Base-by-base conservation (phyloP, 371 early-diverging fungal genomes). In the Paraphysoderma sedebokerense region DNA sequence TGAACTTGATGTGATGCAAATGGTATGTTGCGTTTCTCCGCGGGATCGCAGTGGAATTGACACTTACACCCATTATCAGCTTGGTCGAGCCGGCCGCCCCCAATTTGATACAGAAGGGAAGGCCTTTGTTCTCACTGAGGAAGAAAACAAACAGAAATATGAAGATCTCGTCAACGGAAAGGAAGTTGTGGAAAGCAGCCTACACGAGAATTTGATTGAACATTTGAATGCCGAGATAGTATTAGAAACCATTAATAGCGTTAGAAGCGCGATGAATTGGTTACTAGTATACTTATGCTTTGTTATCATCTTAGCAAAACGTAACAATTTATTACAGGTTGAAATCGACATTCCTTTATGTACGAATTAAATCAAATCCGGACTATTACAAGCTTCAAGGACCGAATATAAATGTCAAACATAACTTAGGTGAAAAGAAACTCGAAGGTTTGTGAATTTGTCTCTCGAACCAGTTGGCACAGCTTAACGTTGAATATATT, bases 71-170 rank as follows among this genome's bases (percentile, higher is more conserved):
- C n/a, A n/a, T n/a, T n/a, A n/a, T n/a, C n/a, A n/a, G n/a, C n/a
- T n/a, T 39, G 97, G 97, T 0, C 67, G 97, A 38, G 92, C 92
- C 8, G 92, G 92, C 13, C 56, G 96, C 52, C 86, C 88, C 4
- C 85, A 82, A 51, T 81, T 79, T 61, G 89, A 91, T 49, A 71
- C 65, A 38, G 58, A 60, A 32, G 96, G 87, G 2, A 64, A 61
- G 30, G 87, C 77, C 6, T 72, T 85, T 5, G 74, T 93, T 29
- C 65, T 93, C 59, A 88, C 91, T 0, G 66, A 67, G 20, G 30
- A 50, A 3, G 56, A 66, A 1, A 72, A 69, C 51, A 55, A 70
- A 28, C 22, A 53, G 17, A 63, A 66, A 8, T 89, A 81, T 53
- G 57, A 74, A 32, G 52, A 57, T 9, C 52, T 75, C 45, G 69